Conservation (phyloP, 805 yeast species). For the Ogataea salicorniae region DNA sequence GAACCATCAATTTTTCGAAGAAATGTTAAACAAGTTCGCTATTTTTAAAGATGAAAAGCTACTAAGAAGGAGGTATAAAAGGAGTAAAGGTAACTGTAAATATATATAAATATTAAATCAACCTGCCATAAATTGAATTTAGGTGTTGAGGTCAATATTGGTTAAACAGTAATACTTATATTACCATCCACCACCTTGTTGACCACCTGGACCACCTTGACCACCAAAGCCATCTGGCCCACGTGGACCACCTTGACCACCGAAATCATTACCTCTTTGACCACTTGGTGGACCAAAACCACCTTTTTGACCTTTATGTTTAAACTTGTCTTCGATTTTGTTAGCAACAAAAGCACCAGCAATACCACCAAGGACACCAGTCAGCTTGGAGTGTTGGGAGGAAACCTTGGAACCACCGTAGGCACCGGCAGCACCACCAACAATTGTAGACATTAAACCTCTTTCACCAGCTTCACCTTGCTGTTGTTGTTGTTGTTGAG, state of each 20-base stretch:
- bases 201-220: constrained; percentile 12
- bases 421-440: constrained; percentile 53
- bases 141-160: too few species aligned
- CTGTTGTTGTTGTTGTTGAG: constrained; percentile 30
- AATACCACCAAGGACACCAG: constrained; percentile 48
- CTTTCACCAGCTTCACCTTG: constrained; percentile 31
- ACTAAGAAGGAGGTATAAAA: neutral
- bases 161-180: neutral
- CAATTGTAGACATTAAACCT: constrained; percentile 40
- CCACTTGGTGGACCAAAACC: constrained; percentile 5
- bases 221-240: constrained; percentile 19
- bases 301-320: constrained; percentile 25
- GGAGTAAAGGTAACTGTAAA: neutral
- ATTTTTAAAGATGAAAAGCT: neutral
- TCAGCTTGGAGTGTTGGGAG: constrained; percentile 37
- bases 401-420: constrained; percentile 43
- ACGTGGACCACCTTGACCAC: constrained; percentile 9
- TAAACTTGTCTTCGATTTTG: constrained; percentile 36
- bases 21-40: too few species aligned
- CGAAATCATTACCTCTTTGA: constrained; percentile 5
- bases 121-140: too few species aligned
- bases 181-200: constrained; percentile 15
- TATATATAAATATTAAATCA: too few species aligned
- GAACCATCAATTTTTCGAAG: too few species aligned
- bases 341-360: constrained; percentile 52